Conservation (phyloP, 345 rosid genomes). For the Schrenkiella parvula region DNA sequence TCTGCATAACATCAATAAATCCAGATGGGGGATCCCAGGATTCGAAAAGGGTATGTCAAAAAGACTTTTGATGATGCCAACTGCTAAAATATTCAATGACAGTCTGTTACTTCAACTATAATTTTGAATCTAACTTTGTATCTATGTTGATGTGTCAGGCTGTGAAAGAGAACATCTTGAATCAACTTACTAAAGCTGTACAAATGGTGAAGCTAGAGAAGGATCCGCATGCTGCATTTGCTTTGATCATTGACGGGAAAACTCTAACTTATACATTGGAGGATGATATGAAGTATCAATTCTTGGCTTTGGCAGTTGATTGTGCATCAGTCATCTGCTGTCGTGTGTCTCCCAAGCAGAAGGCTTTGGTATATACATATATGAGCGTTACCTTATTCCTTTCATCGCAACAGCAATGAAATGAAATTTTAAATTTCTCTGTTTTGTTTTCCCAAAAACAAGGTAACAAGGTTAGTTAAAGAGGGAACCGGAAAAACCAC, state of each 20-base stretch:
- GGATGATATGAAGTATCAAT: constrained; percentile 77
- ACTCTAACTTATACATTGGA: constrained; percentile 72
- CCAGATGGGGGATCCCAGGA: constrained; percentile 52
- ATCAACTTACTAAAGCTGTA: constrained; percentile 76
- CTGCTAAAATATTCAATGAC: neutral
- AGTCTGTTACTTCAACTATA: neutral
- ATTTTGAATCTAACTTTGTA: constrained; percentile 12
- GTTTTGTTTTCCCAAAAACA: constrained; percentile 1
- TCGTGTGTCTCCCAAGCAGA: constrained; percentile 98
- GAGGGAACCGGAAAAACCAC: constrained; percentile 92
- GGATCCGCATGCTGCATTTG: constrained; percentile 93
- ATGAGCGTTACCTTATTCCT: neutral
- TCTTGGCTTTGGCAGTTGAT: constrained; percentile 80
- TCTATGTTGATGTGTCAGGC: constrained; percentile 46
- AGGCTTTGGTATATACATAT: constrained; percentile 67
- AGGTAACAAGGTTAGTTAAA: constrained; percentile 93
- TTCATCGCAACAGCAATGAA: neutral
- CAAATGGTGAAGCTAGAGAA: constrained; percentile 86
- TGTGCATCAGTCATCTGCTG: constrained; percentile 99
- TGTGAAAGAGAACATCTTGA: constrained; percentile 61
- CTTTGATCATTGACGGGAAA: constrained; percentile 92
- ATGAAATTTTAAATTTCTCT: neutral
- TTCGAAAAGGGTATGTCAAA: constrained; percentile 50
- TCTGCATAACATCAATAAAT: constrained; percentile 55
- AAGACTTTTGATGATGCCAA: neutral